Percentiles rank a stretch among this genome's conserved stretches.
phyloP scores from a whole-genome alignment of 208 protist genomes.

The Leishmania mexicana region DNA sequence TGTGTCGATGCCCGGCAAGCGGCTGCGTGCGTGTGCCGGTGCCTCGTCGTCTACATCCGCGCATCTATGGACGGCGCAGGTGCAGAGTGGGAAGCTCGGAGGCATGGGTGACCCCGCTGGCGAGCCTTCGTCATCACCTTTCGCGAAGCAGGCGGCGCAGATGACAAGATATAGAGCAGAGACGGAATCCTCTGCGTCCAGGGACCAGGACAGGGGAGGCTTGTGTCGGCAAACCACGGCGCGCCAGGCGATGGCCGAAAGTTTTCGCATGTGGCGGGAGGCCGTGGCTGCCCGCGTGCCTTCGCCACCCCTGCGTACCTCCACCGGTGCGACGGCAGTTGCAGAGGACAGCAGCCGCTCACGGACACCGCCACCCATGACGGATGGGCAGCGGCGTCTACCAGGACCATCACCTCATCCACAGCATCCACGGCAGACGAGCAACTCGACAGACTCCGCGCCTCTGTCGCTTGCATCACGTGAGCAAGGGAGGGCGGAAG shows the following conservation, averaged over 20 bases:
- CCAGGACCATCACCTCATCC: not conserved
- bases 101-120: not conserved
- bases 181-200: not conserved
- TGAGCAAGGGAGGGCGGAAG: not conserved
- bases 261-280: not conserved
- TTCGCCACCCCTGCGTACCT: not conserved
- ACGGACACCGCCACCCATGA: not conserved
- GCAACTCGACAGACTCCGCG: not conserved
- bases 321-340: not conserved
- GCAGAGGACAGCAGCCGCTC: not conserved
- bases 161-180: not conserved
- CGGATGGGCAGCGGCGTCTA: not conserved
- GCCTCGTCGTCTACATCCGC: not conserved
- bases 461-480: not conserved
- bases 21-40: not conserved
- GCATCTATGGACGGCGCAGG: constrained; percentile 10
- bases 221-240: not conserved
- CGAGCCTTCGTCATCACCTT: not conserved
- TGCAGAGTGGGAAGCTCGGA: not conserved
- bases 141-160: not conserved
- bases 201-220: not conserved
- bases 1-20: constrained; percentile 6
- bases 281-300: not conserved
- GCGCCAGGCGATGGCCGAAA: not conserved
- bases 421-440: not conserved